These are phyloP conservation scores for Paraleonurus japonicus DNA, from an alignment of 257 asterid genomes.

Conservation along the genomic window DNA sequence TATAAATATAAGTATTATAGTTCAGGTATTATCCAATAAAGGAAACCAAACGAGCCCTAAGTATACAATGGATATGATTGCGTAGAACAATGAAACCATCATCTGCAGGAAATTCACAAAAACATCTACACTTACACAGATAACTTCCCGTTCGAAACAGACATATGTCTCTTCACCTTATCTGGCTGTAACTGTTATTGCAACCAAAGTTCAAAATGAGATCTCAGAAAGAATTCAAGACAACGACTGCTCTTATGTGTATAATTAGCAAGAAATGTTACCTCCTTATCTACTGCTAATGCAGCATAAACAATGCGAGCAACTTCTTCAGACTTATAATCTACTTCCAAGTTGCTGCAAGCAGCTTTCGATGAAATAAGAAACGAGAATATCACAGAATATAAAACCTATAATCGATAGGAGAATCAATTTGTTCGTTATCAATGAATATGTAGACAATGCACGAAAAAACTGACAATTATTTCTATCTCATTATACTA, in stretches of 20 bases:
- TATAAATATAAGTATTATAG: no score
- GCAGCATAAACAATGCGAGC: conserved; percentile 67
- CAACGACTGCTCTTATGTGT: background rate
- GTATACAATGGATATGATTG: no score
- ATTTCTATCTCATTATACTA: background rate
- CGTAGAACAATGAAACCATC: background rate
- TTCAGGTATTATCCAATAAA: no score
- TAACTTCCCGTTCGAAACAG: conserved; percentile 66
- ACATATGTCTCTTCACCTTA: conserved; percentile 76
- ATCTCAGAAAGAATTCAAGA: conserved; percentile 9
- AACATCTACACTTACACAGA: conserved; percentile 50
- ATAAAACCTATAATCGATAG: background rate
- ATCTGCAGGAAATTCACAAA: background rate
- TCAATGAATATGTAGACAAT: background rate
- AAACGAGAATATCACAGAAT: background rate
- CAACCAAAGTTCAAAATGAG: background rate
- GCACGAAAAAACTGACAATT: background rate
- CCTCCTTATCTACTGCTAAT: conserved; percentile 87
- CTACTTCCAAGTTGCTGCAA: conserved; percentile 80
- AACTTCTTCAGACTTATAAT: conserved; percentile 60
- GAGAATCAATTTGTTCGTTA: background rate
- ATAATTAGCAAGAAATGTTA: conserved; percentile 21
- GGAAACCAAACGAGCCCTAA: no score
- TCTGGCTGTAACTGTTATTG: conserved; percentile 85
- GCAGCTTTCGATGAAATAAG: conserved; percentile 6